Percentiles rank a stretch among this genome's conserved stretches.
phyloP scores from a whole-genome alignment of 73 alveolate genomes.

The Tetrahymena borealis region DNA sequence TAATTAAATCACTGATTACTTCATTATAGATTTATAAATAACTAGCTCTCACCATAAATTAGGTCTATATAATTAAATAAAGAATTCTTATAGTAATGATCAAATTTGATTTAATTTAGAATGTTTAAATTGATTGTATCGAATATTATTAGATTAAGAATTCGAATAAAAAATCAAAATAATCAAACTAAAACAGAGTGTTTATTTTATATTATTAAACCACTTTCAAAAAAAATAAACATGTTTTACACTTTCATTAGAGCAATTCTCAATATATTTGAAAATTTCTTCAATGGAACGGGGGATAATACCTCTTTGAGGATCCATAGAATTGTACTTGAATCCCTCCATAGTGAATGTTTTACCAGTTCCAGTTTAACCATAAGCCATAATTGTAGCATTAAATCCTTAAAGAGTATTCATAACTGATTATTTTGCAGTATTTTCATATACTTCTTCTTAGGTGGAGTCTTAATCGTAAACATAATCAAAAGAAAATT shows the following conservation, averaged over 20 bases:
- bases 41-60: conserved; percentile 92
- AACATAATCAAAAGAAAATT: conserved; percentile 89
- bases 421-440: conserved; percentile 90
- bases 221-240: no score
- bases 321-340: conserved; percentile 82
- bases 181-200: no score
- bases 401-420: conserved; percentile 90
- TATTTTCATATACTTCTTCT: conserved; percentile 86
- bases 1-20: conserved; percentile 90
- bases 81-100: background rate
- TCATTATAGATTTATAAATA: conserved; percentile 97
- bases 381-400: conserved; percentile 97
- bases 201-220: no score
- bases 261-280: conserved; percentile 69
- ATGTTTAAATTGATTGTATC: no score
- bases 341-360: conserved; percentile 99
- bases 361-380: conserved; percentile 98
- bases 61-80: conserved; percentile 46
- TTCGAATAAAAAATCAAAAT: no score
- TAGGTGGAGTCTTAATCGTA: conserved; percentile 87
- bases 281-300: conserved; percentile 95
- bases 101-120: background rate
- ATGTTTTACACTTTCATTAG: conserved; percentile 54
- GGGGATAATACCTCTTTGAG: conserved; percentile 95
- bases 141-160: no score